Percentiles rank a stretch among this genome's conserved stretches.
phyloP scores from a whole-genome alignment of 2,329 filamentous ascomycete species.

The Zalaria sp. region DNA sequence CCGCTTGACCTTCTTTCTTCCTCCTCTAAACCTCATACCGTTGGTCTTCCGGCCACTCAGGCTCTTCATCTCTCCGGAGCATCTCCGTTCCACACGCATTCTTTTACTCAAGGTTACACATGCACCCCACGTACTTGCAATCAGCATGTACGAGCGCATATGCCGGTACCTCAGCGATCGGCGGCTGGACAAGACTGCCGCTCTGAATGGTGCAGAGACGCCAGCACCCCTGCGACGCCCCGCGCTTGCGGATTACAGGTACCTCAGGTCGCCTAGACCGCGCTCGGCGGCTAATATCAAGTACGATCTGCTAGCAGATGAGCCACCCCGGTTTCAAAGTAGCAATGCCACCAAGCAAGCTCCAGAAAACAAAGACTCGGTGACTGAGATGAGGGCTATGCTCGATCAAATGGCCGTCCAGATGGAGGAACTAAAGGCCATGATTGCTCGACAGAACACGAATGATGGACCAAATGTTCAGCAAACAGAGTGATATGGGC shows the following conservation, averaged over 20 bases:
- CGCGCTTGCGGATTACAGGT: background rate
- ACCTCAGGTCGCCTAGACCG: conserved; percentile 13
- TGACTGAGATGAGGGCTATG: conserved; percentile 3
- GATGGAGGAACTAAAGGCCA: conserved; percentile 24
- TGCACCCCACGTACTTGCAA: conserved; percentile 54
- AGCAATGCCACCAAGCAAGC: background rate
- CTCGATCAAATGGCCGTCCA: conserved; percentile 17
- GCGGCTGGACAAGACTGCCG: background rate
- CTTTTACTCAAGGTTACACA: conserved; percentile 45
- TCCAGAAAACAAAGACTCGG: background rate
- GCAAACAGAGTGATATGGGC: no score
- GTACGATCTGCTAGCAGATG: conserved; percentile 3
- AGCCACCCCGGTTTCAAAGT: background rate
- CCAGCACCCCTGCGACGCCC: background rate
- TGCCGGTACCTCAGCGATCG: background rate
- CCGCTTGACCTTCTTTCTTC: conserved; percentile 33
- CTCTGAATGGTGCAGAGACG: background rate
- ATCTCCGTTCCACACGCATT: conserved; percentile 48
- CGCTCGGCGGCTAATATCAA: conserved; percentile 9
- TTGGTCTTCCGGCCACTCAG: conserved; percentile 59
- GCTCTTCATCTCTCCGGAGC: conserved; percentile 50
- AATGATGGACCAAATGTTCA: conserved; percentile 7
- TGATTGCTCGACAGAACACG: conserved; percentile 18
- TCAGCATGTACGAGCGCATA: conserved; percentile 49
- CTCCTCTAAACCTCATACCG: conserved; percentile 53